These are phyloP conservation scores for Suillus variegatus DNA, from an alignment of 768 basidiomycete genomes.

Conservation along the genomic window DNA sequence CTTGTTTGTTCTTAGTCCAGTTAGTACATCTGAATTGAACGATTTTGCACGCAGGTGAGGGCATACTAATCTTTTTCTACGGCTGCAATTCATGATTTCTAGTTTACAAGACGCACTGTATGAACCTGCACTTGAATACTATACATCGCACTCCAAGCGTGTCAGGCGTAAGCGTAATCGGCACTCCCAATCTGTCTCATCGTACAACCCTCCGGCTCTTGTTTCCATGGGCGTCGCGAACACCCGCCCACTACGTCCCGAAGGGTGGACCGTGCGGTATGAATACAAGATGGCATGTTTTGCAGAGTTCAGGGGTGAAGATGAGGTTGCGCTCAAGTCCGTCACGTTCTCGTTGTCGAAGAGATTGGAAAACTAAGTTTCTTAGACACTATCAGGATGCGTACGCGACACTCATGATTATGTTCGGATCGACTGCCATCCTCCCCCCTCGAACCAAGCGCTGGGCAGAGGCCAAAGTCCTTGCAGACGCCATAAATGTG, in stretches of 20 bases:
- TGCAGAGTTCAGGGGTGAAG: conserved; percentile 91
- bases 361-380: conserved; percentile 13
- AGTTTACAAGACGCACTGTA: conserved; percentile 89
- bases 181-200: conserved; percentile 60
- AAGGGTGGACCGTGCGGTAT: conserved; percentile 96
- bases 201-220: conserved; percentile 49
- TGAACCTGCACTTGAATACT: conserved; percentile 91
- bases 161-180: conserved; percentile 88
- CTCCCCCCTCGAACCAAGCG: conserved; percentile 92
- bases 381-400: conserved; percentile 92
- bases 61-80: not conserved
- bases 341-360: conserved; percentile 28
- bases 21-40: conserved; percentile 77
- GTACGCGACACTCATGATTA: conserved; percentile 77
- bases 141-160: conserved; percentile 89
- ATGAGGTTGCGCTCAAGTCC: conserved; percentile 90
- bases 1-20: conserved; percentile 93
- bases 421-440: conserved; percentile 87
- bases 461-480: conserved; percentile 98
- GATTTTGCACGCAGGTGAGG: conserved; percentile 85
- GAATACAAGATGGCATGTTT: conserved; percentile 98
- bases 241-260: conserved; percentile 67
- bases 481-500: conserved; percentile 90
- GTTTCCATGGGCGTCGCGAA: conserved; percentile 40
- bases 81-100: conserved; percentile 7